Evolutionary conservation across 805 yeast genomes (phyloP), one percentile per base, ranked within the genome.

Genomic region (Geotrichum ghanense): DNA sequence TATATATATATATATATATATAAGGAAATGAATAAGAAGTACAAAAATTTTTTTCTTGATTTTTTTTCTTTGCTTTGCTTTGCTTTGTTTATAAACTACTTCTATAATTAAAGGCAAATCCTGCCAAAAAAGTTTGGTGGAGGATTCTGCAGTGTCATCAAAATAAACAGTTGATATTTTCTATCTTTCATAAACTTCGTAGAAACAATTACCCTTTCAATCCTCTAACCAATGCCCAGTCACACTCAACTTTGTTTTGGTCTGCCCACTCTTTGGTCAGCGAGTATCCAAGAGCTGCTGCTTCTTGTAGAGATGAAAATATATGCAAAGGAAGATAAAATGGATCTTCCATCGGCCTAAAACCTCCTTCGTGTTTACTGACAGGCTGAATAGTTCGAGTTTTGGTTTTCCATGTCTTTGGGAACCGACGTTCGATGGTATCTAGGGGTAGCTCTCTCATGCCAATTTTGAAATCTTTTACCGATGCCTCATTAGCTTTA

Each of bases 281-380:
- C n/a, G 58, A 48, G 41, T 59, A 58, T 10, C 64, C 67, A 46
- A 66, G 60, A 3, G 72, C 68, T 2, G 71, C 67, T 0, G 63
- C 70, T 44, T 68, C 73, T 39, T 65, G 65, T 7, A 67, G 45
- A 3, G 66, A 51, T 4, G 70, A 59, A 48, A 55, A 63, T 23
- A 55, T 58, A 41, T 66, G 69, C 25, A 68, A 53, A 2, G 72
- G 72, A 39, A 69, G 51, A 27, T 50, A 56, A 48, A 41, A 66
- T 23, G 45, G 56, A 47, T 68, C 70, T 31, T 53, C 55, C 20
- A 54, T 41, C 2, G 72, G 72, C 22, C 65, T 55, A 21, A 57
- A 55, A 26, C 53, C 57, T 2, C 60, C 59, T 24, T 55, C 61
- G 21, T 53, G 56, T 21, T 50, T 53, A 19, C 54, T 40, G 2